Evolutionary conservation across 768 basidiomycete species (phyloP), one percentile per base, ranked within the genome.

Genomic region (Naganishia onofrii): DNA sequence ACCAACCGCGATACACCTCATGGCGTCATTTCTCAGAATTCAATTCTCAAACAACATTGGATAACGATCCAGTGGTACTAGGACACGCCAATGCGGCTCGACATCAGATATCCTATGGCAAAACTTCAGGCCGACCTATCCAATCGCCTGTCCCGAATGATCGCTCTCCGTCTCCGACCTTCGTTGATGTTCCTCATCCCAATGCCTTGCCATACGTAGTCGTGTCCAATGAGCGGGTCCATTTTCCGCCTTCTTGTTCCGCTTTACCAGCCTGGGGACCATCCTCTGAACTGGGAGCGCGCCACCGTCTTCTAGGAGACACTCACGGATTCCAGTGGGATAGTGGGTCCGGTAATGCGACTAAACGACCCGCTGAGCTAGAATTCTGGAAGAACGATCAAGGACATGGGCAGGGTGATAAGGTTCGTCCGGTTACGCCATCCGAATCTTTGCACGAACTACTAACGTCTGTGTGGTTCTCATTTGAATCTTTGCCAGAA

Each of bases 181-280:
- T 51, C n/a, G 5, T 38, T 23, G 23, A n/a, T 5, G 42, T 29
- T 44, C 60, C 60, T 26, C 38, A 12, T 26, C 42, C 60, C n/a
- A 26, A 26, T 42, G 46, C 17, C 42, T 19, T 63, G 60, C 60
- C 60, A 28, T 63, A 63, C 15, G 60, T 17, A 23, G 28, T 63
- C 17, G 60, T 63, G 42, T 63, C 60, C 19, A 38, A 34, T 17
- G 60, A 63, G 29, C 36, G 42, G 4, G 28, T 63, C 8, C 13
- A 36, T 44, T 1, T 46, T n/a, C 13, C 60, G 19, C 23, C 3
- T 23, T 15, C 38, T 26, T 42, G 36, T 44, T 46, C 42, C 23
- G n/a, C 12, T 26, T 46, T 26, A n/a, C 36, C 42, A 7, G 48
- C 6, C 23, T n/a, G n/a, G n/a, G n/a, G n/a, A n/a, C n/a, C n/a